These are phyloP conservation scores for Tricholoma matsutake DNA, from an alignment of 768 basidiomycete species.

Conservation along the genomic window DNA sequence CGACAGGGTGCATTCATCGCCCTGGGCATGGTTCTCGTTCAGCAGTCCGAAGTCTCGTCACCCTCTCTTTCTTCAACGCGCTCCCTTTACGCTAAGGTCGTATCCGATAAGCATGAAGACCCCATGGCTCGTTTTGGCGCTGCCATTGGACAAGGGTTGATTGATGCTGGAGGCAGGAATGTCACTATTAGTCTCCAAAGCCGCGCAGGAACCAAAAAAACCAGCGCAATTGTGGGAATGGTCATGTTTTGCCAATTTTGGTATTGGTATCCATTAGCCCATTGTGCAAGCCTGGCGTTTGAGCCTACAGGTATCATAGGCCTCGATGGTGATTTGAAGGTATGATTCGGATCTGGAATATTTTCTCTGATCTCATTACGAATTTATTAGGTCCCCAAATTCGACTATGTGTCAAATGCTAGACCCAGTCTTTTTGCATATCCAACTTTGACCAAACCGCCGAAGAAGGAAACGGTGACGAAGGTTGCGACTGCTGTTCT, in stretches of 20 bases:
- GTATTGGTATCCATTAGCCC: constrained; percentile 99
- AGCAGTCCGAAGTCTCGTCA: constrained; percentile 90
- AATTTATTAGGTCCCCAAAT: constrained; percentile 75
- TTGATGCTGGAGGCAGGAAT: constrained; percentile 96
- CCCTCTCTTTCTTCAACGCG: constrained; percentile 80
- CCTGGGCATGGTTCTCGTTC: constrained; percentile 94
- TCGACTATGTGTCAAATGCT: constrained; percentile 89
- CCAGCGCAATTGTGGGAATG: constrained; percentile 97
- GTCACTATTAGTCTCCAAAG: constrained; percentile 93
- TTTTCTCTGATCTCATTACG: constrained; percentile 3
- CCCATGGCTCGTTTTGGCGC: constrained; percentile 99
- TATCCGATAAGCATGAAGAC: constrained; percentile 97
- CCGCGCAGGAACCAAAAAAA: constrained; percentile 89
- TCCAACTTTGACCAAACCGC: constrained; percentile 79
- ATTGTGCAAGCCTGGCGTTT: constrained; percentile 89
- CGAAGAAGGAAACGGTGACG: constrained; percentile 87
- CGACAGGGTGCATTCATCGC: constrained; percentile 96
- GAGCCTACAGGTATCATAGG: constrained; percentile 96
- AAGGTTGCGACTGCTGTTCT: constrained; percentile 95
- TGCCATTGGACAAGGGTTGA: constrained; percentile 91
- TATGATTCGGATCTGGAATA: constrained; percentile 22
- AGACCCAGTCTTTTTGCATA: constrained; percentile 92
- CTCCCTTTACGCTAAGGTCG: constrained; percentile 83
- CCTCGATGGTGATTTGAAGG: constrained; percentile 81
- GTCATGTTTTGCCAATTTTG: constrained; percentile 98